A percentile compares a stretch with the other conserved stretches of the same genome.
Conservation (phyloP, 1,284 basidiomycete species). For the Singerocomus rubriflavus region DNA sequence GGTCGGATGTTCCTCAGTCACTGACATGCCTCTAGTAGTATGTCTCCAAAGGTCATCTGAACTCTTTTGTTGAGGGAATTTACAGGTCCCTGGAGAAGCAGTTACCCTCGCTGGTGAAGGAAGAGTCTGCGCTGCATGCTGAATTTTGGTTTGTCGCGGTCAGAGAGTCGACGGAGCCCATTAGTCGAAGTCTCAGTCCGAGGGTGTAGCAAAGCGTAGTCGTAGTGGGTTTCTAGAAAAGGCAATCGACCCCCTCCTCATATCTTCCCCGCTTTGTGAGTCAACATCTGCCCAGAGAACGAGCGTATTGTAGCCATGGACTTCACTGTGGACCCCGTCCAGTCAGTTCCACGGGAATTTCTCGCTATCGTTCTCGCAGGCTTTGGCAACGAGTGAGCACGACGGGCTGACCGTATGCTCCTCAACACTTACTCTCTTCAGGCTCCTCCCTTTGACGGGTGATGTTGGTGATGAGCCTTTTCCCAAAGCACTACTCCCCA, state of each 20-base stretch:
- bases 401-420: neutral
- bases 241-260: slow-evolving; percentile 13
- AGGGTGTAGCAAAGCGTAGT: neutral
- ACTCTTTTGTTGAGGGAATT: neutral
- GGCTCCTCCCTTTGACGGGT: slow-evolving; percentile 69
- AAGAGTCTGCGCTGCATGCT: neutral
- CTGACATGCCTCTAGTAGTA: slow-evolving; percentile 23
- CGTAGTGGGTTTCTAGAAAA: slow-evolving; percentile 20
- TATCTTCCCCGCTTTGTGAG: too few species aligned
- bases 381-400: slow-evolving; percentile 77
- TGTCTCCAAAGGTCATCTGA: neutral
- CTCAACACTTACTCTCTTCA: slow-evolving; percentile 32
- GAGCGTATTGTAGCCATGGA: slow-evolving; percentile 47
- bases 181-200: neutral
- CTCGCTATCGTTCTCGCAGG: slow-evolving; percentile 83
- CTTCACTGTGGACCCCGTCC: slow-evolving; percentile 52
- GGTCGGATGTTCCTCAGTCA: slow-evolving; percentile 42
- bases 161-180: neutral
- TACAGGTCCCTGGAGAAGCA: neutral
- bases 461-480: slow-evolving; percentile 72
- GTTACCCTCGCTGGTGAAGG: neutral
- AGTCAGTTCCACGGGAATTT: slow-evolving; percentile 64
- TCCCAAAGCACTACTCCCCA: slow-evolving; percentile 83
- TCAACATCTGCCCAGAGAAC: neutral
- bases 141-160: neutral